Base-by-base conservation (phyloP, 352 stramenopile species). In the Phytophthora capsici region DNA sequence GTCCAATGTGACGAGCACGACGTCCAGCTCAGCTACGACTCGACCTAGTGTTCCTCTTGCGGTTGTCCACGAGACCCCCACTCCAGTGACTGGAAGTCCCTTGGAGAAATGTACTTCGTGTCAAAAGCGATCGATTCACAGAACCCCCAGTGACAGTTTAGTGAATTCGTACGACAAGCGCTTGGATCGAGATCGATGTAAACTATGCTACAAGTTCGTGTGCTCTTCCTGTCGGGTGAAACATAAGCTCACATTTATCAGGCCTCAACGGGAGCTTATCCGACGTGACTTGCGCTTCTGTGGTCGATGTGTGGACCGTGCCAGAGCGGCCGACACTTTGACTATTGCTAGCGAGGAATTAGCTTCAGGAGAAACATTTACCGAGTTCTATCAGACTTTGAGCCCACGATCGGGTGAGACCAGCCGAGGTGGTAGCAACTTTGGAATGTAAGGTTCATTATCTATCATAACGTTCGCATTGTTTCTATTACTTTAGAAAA, bases 221-320 rank as follows among this genome's bases (percentile, higher is more conserved):
- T 78, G 69, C 45, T 66, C 62, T 16, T 68, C 69, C 5, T 78
- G 69, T n/a, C 46, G 52, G 8, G 56, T 78, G 13, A 71, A 72
- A 37, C 51, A 69, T 32, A 54, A 48, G 38, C 46, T 78, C 32
- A 78, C 37, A 28, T 78, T 78, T 28, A 43, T 74, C n/a, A 50
- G 47, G 19, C 45, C 59, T 4, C 49, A 63, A 48, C 55, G 65
- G 1, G 56, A 56, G 19, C 53, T 78, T 16, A 19, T 73, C 9
- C 57, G 58, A 14, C 62, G 53, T 4, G 49, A 73, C 8, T 14
- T 76, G 20, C 62, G 62, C 12, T 71, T 78, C 25, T 78, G 71
- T 48, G 57, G 65, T 0, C 49, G 48, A 6, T 78, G 71, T 45
- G 43, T 78, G 6, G 50, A 61, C 36, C 58, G 63, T 44, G 44